These are phyloP conservation scores for Trichoderma koningii DNA, from an alignment of 2,329 filamentous ascomycete species.

Conservation along the genomic window DNA sequence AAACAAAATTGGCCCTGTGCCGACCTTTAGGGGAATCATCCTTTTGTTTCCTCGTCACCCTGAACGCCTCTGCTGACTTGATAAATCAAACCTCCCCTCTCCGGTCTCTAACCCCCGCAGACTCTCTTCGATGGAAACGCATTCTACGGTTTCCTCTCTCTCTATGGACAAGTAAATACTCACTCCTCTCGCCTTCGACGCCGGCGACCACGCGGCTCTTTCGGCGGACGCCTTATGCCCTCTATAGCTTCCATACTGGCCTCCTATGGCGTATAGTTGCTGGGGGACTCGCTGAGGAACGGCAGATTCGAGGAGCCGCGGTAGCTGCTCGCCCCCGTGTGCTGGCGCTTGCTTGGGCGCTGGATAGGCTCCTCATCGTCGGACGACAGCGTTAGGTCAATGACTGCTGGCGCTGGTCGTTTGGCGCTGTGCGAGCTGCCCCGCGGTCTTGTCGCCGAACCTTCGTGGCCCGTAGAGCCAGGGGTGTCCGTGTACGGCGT, in stretches of 20 bases:
- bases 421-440: constrained; percentile 47
- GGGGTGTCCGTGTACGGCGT: constrained; percentile 44
- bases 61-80: constrained; percentile 31
- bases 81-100: constrained; percentile 6
- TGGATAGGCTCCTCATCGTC: constrained; percentile 54
- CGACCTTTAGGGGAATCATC: constrained; percentile 35
- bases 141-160: neutral
- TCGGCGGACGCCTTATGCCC: neutral
- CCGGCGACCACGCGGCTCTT: neutral
- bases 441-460: constrained; percentile 41
- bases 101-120: neutral
- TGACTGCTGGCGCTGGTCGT: constrained; percentile 54
- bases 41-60: constrained; percentile 28
- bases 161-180: neutral
- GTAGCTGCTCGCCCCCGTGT: constrained; percentile 35
- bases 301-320: constrained; percentile 25
- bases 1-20: constrained; percentile 20
- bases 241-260: neutral
- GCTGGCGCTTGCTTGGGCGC: constrained; percentile 53
- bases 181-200: neutral
- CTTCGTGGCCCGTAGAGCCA: constrained; percentile 41
- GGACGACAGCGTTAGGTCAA: constrained; percentile 60
- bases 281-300: constrained; percentile 26
- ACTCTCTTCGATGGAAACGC: neutral
- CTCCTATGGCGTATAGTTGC: constrained; percentile 19